Evolutionary conservation across 176 grass and related monocot genomes (phyloP).

Genomic region (Sorghum bicolor): Sorghum_bicolor_NCBIv3 NC_012879.2:61222001-61222500

Average conservation of each 20-base stretch:
- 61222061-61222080: constrained; percentile 46
- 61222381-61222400: neutral
- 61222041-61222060: constrained; percentile 66
- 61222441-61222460: constrained; percentile 41
- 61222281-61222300: too few species aligned
- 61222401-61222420: neutral
- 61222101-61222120: neutral
- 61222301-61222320: neutral
- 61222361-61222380: neutral
- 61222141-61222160: constrained; percentile 37
- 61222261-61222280: too few species aligned
- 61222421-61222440: constrained; percentile 44
- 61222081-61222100: neutral
- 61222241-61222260: neutral
- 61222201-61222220: constrained; percentile 61
- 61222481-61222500: neutral
- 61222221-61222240: constrained; percentile 52
- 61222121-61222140: neutral
- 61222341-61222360: neutral
- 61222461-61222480: neutral
- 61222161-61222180: constrained; percentile 37
- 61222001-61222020: constrained; percentile 5
- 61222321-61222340: neutral
- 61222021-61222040: neutral
- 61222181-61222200: constrained; percentile 25